Conservation (phyloP, 495 filamentous ascomycete genomes). For the Endocarpon pusillum region DNA sequence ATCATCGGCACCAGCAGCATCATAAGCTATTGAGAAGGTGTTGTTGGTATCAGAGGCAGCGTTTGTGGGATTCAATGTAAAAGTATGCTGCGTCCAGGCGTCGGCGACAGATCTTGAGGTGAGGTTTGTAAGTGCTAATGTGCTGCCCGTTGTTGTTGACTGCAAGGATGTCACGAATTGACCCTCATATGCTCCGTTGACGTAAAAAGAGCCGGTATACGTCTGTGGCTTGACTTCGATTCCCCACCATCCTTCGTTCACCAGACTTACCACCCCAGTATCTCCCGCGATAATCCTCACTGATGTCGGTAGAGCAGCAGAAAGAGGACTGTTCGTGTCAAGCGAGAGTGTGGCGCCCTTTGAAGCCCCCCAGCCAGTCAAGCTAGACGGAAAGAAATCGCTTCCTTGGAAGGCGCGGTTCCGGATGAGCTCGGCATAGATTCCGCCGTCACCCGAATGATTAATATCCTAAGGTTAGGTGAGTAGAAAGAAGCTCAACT, state of each 20-base stretch:
- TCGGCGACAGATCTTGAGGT: conserved; percentile 1
- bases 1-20: conserved; percentile 25
- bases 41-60: conserved; percentile 44
- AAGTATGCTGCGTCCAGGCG: conserved; percentile 7
- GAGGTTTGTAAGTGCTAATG: conserved; percentile 3
- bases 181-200: conserved; percentile 25
- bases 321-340: conserved; percentile 30
- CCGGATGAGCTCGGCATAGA: conserved; percentile 55
- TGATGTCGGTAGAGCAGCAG: conserved; percentile 36
- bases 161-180: conserved; percentile 4
- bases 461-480: conserved; percentile 39
- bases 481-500: background rate
- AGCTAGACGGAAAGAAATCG: conserved; percentile 14
- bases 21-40: conserved; percentile 43
- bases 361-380: conserved; percentile 38
- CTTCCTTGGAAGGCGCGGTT: conserved; percentile 58
- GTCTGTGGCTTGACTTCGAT: conserved; percentile 35
- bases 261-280: conserved; percentile 32
- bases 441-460: conserved; percentile 58
- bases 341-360: conserved; percentile 32
- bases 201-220: conserved; percentile 41
- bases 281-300: conserved; percentile 32
- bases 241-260: conserved; percentile 44
- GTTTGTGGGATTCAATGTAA: conserved; percentile 21
- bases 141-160: conserved; percentile 6